A percentile compares a stretch with the other conserved stretches of the same genome.
Conservation (phyloP, 202 grass and related monocot genomes). For the Alloteropsis angusta region DNA sequence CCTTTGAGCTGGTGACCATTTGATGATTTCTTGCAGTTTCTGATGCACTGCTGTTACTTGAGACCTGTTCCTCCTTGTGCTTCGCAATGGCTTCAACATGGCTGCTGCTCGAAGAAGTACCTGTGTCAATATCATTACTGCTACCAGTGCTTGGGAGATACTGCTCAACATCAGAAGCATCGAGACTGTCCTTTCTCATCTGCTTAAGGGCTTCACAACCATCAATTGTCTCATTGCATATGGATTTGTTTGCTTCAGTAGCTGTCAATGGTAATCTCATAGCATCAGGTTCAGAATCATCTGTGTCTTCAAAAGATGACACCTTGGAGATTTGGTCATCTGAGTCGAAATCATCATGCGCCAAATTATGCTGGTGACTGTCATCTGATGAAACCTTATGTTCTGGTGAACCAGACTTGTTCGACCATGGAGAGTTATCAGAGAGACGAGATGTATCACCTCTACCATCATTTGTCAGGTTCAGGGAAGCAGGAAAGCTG, state of each 20-base stretch:
- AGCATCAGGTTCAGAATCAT: slow-evolving; percentile 34
- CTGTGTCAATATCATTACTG: background rate
- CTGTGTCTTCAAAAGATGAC: slow-evolving; percentile 13
- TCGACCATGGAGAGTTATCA: background rate
- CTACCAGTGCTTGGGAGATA: background rate
- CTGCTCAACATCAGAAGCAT: slow-evolving; percentile 5
- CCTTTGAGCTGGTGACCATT: slow-evolving; percentile 24
- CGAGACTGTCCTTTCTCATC: slow-evolving; percentile 1
- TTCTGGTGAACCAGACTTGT: slow-evolving; percentile 2
- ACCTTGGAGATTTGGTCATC: background rate
- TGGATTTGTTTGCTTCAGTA: slow-evolving; percentile 30
- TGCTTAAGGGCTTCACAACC: slow-evolving; percentile 11
- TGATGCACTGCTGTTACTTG: slow-evolving; percentile 31
- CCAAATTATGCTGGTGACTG: background rate
- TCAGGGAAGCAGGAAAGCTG: slow-evolving; percentile 37
- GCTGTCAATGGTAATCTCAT: slow-evolving; percentile 20
- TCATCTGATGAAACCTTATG: slow-evolving; percentile 1
- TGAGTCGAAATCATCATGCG: slow-evolving; percentile 5
- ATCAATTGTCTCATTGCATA: background rate
- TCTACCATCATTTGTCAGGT: slow-evolving; percentile 16
- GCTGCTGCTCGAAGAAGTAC: slow-evolving; percentile 16
- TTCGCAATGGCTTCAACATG: background rate
- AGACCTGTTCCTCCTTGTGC: slow-evolving; percentile 19
- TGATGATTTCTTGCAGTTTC: slow-evolving; percentile 35
- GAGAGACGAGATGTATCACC: slow-evolving; percentile 19